These are phyloP conservation scores for Neodidymelliopsis sp. DNA, from an alignment of 2,329 filamentous ascomycete species.

Conservation along the genomic window DNA sequence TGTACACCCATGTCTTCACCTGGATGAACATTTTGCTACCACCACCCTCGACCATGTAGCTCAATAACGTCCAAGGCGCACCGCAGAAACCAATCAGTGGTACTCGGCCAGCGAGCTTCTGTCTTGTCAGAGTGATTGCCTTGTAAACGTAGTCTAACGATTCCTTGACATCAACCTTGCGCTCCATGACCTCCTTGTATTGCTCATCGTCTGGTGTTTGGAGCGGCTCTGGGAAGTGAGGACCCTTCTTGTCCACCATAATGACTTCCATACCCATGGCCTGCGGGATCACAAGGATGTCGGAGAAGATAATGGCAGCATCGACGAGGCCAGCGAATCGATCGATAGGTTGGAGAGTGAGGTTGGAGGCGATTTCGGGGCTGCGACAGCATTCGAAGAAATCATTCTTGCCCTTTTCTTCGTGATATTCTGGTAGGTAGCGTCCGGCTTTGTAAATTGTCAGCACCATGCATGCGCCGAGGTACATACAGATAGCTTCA, in stretches of 20 bases:
- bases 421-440: slow-evolving; percentile 97
- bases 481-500: slow-evolving; percentile 27
- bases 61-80: slow-evolving; percentile 94
- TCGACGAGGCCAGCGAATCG: slow-evolving; percentile 90
- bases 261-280: slow-evolving; percentile 98
- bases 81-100: slow-evolving; percentile 97
- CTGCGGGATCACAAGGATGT: slow-evolving; percentile 97
- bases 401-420: slow-evolving; percentile 87
- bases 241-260: slow-evolving; percentile 97
- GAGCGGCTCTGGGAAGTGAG: slow-evolving; percentile 89
- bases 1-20: slow-evolving; percentile 96
- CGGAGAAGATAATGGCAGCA: slow-evolving; percentile 97
- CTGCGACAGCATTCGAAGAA: slow-evolving; percentile 98
- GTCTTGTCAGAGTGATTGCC: slow-evolving; percentile 87
- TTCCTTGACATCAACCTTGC: slow-evolving; percentile 81
- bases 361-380: slow-evolving; percentile 88
- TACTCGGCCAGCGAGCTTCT: slow-evolving; percentile 86
- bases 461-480: slow-evolving; percentile 12
- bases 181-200: slow-evolving; percentile 77
- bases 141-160: slow-evolving; percentile 95
- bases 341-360: slow-evolving; percentile 94
- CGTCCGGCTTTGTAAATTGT: slow-evolving; percentile 74
- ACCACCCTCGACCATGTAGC: slow-evolving; percentile 99
- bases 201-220: slow-evolving; percentile 81
- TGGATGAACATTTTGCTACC: slow-evolving; percentile 94